A percentile compares a stretch with the other conserved stretches of the same genome.
Evolutionary conservation across 768 basidiomycete species (phyloP).

Genomic region (Leccinum olivaceopallidum): DNA sequence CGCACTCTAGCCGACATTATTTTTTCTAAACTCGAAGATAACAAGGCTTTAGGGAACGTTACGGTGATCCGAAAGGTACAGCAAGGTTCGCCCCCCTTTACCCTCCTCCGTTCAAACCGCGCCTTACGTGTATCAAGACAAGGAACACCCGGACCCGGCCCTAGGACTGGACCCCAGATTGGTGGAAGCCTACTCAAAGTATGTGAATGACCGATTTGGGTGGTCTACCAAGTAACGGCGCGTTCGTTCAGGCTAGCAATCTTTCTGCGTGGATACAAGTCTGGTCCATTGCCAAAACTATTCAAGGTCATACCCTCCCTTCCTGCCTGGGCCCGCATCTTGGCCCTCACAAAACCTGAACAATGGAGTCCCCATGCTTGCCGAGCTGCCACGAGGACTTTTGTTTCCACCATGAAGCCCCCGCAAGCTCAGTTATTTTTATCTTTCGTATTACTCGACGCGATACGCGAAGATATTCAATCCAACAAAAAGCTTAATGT

Average conservation of each 20-base stretch:
- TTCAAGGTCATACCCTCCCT: conserved; percentile 98
- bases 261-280: conserved; percentile 86
- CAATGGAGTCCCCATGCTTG: conserved; percentile 96
- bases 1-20: conserved; percentile 96
- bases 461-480: conserved; percentile 85
- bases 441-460: conserved; percentile 87
- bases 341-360: conserved; percentile 90
- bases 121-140: conserved; percentile 35
- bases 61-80: conserved; percentile 60
- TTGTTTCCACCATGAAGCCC: conserved; percentile 96
- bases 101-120: not conserved
- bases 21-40: conserved; percentile 84
- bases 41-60: conserved; percentile 47
- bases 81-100: conserved; percentile 43
- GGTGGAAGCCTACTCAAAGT: conserved; percentile 93
- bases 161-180: conserved; percentile 90
- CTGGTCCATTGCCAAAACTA: conserved; percentile 91
- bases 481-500: conserved; percentile 87
- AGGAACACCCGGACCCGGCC: conserved; percentile 71
- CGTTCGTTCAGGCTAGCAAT: conserved; percentile 68
- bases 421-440: conserved; percentile 91
- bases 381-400: conserved; percentile 90
- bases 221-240: conserved; percentile 6
- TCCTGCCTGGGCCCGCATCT: conserved; percentile 92
- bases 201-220: conserved; percentile 30